Conservation (phyloP, 2,329 filamentous ascomycete genomes). For the Xylaria multiplex region DNA sequence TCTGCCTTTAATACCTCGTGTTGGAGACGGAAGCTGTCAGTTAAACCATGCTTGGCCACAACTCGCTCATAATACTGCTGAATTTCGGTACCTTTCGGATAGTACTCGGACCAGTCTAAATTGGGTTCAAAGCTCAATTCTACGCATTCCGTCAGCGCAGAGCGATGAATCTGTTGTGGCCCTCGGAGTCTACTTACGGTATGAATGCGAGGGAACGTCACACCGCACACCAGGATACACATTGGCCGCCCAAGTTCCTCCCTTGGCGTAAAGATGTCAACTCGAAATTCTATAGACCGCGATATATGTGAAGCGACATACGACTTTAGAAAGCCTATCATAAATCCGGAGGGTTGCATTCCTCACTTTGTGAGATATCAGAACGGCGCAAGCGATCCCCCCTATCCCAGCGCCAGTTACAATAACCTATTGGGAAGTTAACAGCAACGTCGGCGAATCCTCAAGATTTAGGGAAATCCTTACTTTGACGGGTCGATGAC, state of each 20-base stretch:
- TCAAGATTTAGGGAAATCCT: background rate
- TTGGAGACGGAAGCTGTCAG: background rate
- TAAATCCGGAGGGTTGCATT: constrained; percentile 11
- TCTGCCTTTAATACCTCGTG: background rate
- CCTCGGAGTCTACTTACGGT: constrained; percentile 11
- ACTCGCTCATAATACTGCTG: constrained; percentile 12
- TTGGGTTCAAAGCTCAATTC: constrained; percentile 15
- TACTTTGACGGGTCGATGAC: constrained; percentile 13
- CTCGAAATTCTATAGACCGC: background rate
- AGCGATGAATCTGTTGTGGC: background rate
- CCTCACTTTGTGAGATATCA: constrained; percentile 17
- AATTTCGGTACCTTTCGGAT: constrained; percentile 8
- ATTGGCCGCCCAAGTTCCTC: constrained; percentile 17
- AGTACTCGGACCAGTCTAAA: constrained; percentile 9
- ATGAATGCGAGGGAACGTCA: constrained; percentile 13
- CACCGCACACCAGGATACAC: constrained; percentile 15
- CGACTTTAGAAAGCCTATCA: constrained; percentile 3
- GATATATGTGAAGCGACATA: background rate
- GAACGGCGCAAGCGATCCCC: constrained; percentile 7
- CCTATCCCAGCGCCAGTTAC: constrained; percentile 13
- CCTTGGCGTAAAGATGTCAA: background rate
- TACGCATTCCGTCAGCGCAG: background rate
- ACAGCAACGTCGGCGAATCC: background rate
- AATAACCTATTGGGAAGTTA: background rate
- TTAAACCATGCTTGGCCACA: background rate